Conservation (phyloP, 2,329 filamentous ascomycete genomes). For the Rhytidhysteron rufulum region DNA sequence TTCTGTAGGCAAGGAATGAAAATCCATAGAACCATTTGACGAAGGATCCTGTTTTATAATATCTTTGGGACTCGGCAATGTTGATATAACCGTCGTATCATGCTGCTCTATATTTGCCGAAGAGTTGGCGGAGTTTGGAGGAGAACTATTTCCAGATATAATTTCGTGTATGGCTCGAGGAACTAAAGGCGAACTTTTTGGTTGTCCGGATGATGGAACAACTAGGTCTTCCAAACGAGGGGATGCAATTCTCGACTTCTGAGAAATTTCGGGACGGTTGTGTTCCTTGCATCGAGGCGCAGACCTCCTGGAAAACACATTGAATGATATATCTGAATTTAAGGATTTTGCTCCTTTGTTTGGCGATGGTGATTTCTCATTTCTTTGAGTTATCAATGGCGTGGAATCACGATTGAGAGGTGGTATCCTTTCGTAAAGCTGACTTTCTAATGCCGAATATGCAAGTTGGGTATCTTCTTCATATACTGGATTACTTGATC, state of each 20-base stretch:
- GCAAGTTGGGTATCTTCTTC: slow-evolving; percentile 44
- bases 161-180: neutral
- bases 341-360: neutral
- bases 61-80: neutral
- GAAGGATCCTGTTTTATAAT: neutral
- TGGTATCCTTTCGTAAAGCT: no score
- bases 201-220: neutral
- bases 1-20: slow-evolving; percentile 14
- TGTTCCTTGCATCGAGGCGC: neutral
- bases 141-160: neutral
- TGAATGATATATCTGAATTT: no score
- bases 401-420: no score
- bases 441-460: slow-evolving; percentile 38
- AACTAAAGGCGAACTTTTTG: neutral
- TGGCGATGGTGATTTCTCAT: neutral
- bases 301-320: no score
- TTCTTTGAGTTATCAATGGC: slow-evolving; percentile 9
- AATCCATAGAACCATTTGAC: slow-evolving; percentile 9
- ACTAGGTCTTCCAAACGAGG: neutral
- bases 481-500: slow-evolving; percentile 7
- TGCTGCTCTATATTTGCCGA: neutral
- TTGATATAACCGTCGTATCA: neutral
- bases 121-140: neutral
- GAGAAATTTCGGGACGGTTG: neutral
- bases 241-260: neutral